These are phyloP conservation scores for Tylopilus sp. DNA, from an alignment of 768 basidiomycete genomes.

Conservation along the genomic window DNA sequence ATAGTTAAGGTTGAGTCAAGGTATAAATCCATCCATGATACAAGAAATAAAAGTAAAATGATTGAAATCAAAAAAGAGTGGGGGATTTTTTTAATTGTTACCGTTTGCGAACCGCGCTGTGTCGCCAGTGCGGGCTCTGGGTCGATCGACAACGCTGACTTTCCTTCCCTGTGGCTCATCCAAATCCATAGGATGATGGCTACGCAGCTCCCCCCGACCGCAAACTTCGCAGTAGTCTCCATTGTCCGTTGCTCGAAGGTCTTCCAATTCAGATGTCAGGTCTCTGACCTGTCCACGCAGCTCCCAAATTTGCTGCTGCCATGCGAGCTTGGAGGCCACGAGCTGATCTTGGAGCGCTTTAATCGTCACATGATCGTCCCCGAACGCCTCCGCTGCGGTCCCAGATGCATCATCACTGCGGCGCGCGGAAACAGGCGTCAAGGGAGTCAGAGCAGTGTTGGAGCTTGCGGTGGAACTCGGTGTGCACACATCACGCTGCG, in stretches of 20 bases:
- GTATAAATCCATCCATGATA: constrained; percentile 16
- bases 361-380: constrained; percentile 46
- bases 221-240: constrained; percentile 56
- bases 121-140: constrained; percentile 65
- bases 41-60: constrained; percentile 8
- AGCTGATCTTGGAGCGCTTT: constrained; percentile 62
- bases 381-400: constrained; percentile 25
- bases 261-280: constrained; percentile 66
- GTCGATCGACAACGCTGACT: constrained; percentile 53
- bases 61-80: constrained; percentile 14
- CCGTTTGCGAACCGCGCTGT: constrained; percentile 58
- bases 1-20: constrained; percentile 1
- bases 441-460: constrained; percentile 42
- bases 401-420: constrained; percentile 32
- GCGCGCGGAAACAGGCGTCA: constrained; percentile 39
- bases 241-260: constrained; percentile 41
- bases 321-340: constrained; percentile 51
- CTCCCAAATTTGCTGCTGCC: constrained; percentile 74
- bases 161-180: constrained; percentile 25
- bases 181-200: constrained; percentile 6
- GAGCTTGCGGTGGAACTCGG: constrained; percentile 47
- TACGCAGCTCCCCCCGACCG: constrained; percentile 43
- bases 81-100: constrained; percentile 18
- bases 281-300: constrained; percentile 70
- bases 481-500: constrained; percentile 44